A percentile compares a stretch with the other conserved stretches of the same genome.
phyloP scores from a whole-genome alignment of 345 rosid genomes.

The Populus deltoides region DNA sequence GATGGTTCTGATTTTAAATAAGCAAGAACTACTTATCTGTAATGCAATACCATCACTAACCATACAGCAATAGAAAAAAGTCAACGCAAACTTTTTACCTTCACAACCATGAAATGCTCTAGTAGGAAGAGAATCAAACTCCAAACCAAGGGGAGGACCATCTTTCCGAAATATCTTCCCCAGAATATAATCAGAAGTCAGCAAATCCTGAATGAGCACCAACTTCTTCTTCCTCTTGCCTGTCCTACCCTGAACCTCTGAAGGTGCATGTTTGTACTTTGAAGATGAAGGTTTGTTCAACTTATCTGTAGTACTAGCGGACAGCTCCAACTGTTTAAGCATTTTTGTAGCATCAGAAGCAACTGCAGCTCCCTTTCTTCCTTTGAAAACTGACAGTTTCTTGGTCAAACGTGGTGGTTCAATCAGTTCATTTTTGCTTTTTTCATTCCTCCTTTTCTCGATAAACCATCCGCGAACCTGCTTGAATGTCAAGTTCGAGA shows the following conservation, averaged over 20 bases:
- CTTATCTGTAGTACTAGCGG: neutral
- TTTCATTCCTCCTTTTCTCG: constrained; percentile 66
- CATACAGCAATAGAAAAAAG: neutral
- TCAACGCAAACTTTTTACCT: constrained; percentile 21
- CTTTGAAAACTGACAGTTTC: constrained; percentile 12
- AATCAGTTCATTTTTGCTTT: constrained; percentile 21
- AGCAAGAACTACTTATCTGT: neutral
- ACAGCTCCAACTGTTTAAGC: constrained; percentile 16
- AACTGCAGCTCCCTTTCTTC: constrained; percentile 18
- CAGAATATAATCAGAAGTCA: constrained; percentile 57
- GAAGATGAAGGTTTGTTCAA: constrained; percentile 25
- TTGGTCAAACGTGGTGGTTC: constrained; percentile 14
- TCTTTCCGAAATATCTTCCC: constrained; percentile 79
- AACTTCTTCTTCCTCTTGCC: constrained; percentile 24
- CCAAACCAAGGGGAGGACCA: constrained; percentile 82
- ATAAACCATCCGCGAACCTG: constrained; percentile 77
- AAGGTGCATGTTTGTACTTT: constrained; percentile 18
- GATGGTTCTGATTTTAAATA: neutral
- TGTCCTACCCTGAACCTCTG: constrained; percentile 20
- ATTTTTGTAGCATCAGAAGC: constrained; percentile 12
- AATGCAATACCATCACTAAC: neutral
- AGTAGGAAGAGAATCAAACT: constrained; percentile 62
- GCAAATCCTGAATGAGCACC: constrained; percentile 47
- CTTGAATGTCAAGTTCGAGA: constrained; percentile 57
- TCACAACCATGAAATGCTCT: constrained; percentile 19